phyloP scores from a whole-genome alignment of 768 basidiomycete species.

The Goffeauzyma gilvescens region DNA sequence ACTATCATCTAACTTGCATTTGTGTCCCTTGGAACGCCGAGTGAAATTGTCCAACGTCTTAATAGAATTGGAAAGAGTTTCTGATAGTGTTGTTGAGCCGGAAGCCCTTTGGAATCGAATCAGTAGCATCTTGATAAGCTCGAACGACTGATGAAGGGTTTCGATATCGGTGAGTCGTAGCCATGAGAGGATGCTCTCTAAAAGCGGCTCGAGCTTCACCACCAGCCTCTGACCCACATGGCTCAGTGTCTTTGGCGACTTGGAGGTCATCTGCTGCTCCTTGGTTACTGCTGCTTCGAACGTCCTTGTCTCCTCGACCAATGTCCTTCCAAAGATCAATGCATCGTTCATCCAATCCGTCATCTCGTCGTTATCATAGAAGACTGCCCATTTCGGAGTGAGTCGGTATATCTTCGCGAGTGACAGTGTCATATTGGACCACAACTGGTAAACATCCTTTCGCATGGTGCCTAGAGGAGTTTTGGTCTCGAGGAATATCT shows the following conservation, averaged over 20 bases:
- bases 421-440: slow-evolving; percentile 62
- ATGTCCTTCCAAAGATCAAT: slow-evolving; percentile 71
- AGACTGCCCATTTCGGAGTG: slow-evolving; percentile 63
- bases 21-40: slow-evolving; percentile 20
- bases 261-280: slow-evolving; percentile 13
- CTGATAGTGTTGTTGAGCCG: slow-evolving; percentile 25
- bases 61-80: slow-evolving; percentile 3
- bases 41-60: slow-evolving; percentile 35
- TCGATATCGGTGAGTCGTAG: slow-evolving; percentile 94
- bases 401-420: slow-evolving; percentile 67
- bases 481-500: slow-evolving; percentile 20
- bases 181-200: too few species aligned
- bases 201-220: slow-evolving; percentile 54
- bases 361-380: slow-evolving; percentile 68
- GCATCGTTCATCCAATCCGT: slow-evolving; percentile 96
- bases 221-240: slow-evolving; percentile 48
- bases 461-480: slow-evolving; percentile 33
- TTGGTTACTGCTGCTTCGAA: slow-evolving; percentile 40
- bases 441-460: slow-evolving; percentile 47
- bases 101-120: slow-evolving; percentile 51
- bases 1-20: slow-evolving; percentile 25
- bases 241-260: slow-evolving; percentile 27
- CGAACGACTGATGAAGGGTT: slow-evolving; percentile 69
- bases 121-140: slow-evolving; percentile 60
- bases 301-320: slow-evolving; percentile 59